phyloP scores from a whole-genome alignment of 306 rosid genomes.

The Rosa chinensis region DNA sequence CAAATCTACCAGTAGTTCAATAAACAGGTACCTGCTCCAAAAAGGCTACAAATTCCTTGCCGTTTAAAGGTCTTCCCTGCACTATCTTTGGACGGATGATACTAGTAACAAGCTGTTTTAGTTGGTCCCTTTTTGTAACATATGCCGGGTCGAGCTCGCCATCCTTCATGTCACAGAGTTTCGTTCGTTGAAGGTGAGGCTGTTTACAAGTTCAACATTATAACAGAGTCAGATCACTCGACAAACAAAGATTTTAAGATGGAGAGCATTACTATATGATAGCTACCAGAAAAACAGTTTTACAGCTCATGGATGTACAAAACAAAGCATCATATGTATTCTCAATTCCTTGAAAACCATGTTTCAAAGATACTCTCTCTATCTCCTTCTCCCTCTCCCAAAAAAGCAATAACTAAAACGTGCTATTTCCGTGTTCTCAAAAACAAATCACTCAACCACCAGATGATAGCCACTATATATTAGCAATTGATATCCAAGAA shows the following conservation, averaged over 20 bases:
- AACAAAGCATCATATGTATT: not conserved
- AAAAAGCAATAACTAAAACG: not conserved
- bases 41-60: conserved; percentile 85
- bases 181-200: conserved; percentile 96
- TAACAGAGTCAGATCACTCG: conserved; percentile 17
- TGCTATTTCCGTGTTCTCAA: not conserved
- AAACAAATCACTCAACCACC: not conserved
- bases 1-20: not conserved
- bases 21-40: conserved; percentile 68
- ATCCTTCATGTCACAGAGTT: conserved; percentile 96
- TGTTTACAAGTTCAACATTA: conserved; percentile 43
- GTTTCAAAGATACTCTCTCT: not conserved
- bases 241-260: not conserved
- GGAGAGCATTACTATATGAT: not conserved
- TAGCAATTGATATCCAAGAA: not conserved
- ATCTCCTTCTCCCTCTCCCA: not conserved
- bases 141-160: conserved; percentile 73
- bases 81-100: conserved; percentile 88
- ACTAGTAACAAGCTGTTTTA: conserved; percentile 78
- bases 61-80: conserved; percentile 71
- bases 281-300: not conserved
- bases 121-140: conserved; percentile 70
- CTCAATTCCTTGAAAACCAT: not conserved
- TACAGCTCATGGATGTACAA: conserved; percentile 2
- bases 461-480: not conserved